Evolutionary conservation across 164 flowering plant genomes (phyloP).

Genomic region (Tinospora cordifolia): DNA sequence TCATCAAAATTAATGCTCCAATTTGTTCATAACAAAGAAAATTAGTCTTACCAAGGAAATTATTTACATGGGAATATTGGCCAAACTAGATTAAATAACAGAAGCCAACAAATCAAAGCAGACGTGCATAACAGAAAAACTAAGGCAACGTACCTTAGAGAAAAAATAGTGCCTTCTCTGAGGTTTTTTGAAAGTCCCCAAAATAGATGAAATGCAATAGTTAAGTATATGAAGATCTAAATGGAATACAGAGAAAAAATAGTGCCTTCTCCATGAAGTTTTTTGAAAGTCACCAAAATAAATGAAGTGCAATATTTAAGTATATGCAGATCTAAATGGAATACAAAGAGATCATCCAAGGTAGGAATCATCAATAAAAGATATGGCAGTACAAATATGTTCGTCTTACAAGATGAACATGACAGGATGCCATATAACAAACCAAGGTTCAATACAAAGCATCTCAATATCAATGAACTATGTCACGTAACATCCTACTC

Average conservation of each 20-base stretch:
- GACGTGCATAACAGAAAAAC: background rate
- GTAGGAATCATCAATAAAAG: background rate
- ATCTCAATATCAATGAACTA: too few species aligned
- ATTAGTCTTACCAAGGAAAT: background rate
- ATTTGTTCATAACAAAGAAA: background rate
- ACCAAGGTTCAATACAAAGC: too few species aligned
- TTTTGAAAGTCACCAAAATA: background rate
- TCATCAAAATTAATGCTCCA: background rate
- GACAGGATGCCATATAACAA: too few species aligned
- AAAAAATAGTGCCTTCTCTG: background rate
- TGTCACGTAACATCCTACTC: too few species aligned
- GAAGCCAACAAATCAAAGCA: too few species aligned
- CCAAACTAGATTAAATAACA: background rate
- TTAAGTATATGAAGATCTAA: background rate
- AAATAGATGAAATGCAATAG: background rate
- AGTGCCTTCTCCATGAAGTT: background rate
- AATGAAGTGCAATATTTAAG: background rate
- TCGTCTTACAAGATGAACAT: too few species aligned
- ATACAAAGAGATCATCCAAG: background rate
- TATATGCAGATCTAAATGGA: background rate
- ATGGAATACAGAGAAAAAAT: background rate
- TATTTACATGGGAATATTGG: background rate
- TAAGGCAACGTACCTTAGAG: background rate
- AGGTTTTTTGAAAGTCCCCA: background rate
- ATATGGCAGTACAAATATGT: background rate